Evolutionary conservation across 108 stramenopile genomes (phyloP).

Genomic region (Licmophora abbreviata): DNA sequence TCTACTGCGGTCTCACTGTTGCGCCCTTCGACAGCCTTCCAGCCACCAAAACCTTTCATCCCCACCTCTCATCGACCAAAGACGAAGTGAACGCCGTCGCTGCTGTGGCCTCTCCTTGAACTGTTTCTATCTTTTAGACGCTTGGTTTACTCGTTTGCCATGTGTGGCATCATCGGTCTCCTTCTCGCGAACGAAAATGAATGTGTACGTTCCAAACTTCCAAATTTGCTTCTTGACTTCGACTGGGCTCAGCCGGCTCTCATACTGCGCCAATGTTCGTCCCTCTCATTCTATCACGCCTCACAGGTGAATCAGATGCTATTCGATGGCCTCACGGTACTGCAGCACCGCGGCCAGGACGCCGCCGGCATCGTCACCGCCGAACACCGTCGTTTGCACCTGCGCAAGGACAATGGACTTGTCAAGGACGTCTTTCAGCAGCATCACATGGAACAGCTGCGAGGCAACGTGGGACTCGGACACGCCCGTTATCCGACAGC

Average conservation of each 20-base stretch:
- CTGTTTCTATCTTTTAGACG: too few relatives aligned
- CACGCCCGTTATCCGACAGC: slow-evolving; percentile 98
- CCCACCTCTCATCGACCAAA: too few relatives aligned
- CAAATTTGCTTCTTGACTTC: not conserved
- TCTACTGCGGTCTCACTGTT: too few relatives aligned
- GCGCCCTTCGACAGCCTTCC: too few relatives aligned
- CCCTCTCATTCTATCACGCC: not conserved
- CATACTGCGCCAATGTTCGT: not conserved
- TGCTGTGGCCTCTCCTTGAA: too few relatives aligned
- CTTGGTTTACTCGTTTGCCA: too few relatives aligned
- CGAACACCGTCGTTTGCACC: slow-evolving; percentile 73
- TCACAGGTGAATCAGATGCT: slow-evolving; percentile 90
- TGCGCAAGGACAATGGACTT: slow-evolving; percentile 95
- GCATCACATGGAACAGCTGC: slow-evolving; percentile 88
- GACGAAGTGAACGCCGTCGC: too few relatives aligned
- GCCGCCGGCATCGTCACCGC: slow-evolving; percentile 97
- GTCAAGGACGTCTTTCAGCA: slow-evolving; percentile 96
- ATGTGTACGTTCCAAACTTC: slow-evolving; percentile 30
- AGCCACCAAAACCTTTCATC: too few relatives aligned
- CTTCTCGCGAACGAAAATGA: slow-evolving; percentile 74
- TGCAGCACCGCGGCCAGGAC: slow-evolving; percentile 99
- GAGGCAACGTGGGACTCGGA: slow-evolving; percentile 90
- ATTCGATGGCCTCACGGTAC: slow-evolving; percentile 95
- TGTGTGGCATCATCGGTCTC: slow-evolving; percentile 90
- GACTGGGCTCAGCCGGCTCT: not conserved